Evolutionary conservation across 305 asterid genomes (phyloP).

Genomic region (Fraxinus angustifolia): DNA sequence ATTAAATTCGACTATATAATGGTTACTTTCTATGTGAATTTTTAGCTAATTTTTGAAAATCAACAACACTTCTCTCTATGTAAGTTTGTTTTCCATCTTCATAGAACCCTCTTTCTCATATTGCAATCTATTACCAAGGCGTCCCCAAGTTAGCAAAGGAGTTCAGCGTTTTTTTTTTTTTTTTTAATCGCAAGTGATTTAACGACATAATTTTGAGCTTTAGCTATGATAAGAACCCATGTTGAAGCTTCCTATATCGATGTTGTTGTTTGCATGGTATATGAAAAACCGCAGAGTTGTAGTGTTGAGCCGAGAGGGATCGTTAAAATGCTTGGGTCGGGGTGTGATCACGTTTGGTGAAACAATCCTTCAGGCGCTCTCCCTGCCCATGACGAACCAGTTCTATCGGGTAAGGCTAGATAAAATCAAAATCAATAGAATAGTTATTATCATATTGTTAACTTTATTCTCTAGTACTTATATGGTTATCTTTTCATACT

Average conservation of each 20-base stretch:
- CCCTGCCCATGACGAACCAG: not conserved
- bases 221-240: not conserved
- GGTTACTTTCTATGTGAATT: not conserved
- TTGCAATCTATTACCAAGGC: not conserved
- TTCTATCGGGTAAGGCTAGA: not conserved
- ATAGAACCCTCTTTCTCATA: not conserved
- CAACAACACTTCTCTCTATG: no score
- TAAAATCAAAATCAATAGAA: not conserved
- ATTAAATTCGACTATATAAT: no score
- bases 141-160: not conserved
- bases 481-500: not conserved
- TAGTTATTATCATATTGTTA: not conserved
- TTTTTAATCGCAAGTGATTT: no score
- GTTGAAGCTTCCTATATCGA: not conserved
- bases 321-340: no score
- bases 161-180: no score
- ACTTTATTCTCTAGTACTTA: not conserved
- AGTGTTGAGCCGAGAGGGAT: no score
- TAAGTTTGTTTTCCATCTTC: no score
- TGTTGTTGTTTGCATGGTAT: no score
- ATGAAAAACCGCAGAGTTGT: no score
- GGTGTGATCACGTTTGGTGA: no score
- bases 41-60: not conserved
- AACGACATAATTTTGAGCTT: not conserved
- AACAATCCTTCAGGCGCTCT: no score